phyloP scores from a whole-genome alignment of 1,284 basidiomycete genomes.

The Kalmanozyma brasiliensis region DNA sequence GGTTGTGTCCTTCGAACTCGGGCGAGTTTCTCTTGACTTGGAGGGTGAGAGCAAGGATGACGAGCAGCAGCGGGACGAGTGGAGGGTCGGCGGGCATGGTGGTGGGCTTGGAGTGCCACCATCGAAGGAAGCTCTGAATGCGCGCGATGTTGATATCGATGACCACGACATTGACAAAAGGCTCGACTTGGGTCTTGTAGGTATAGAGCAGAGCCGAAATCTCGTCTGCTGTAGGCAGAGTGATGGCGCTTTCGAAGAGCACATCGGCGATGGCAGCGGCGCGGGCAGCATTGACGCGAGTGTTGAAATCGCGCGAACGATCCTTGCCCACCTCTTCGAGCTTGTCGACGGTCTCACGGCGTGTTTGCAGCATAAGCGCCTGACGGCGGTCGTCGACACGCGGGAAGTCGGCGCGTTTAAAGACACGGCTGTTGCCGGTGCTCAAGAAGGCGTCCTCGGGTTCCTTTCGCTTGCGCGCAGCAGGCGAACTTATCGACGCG shows the following conservation, averaged over 20 bases:
- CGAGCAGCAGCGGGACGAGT: conserved; percentile 57
- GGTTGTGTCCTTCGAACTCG: conserved; percentile 32
- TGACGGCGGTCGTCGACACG: conserved; percentile 41
- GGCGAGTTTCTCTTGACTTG: conserved; percentile 52
- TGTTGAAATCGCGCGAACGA: conserved; percentile 47
- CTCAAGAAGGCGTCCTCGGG: conserved; percentile 15
- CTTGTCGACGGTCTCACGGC: conserved; percentile 45
- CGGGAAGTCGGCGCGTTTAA: conserved; percentile 41
- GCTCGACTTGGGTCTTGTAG: conserved; percentile 55
- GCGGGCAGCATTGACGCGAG: conserved; percentile 56
- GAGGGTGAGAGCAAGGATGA: conserved; percentile 56
- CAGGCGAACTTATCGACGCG: conserved; percentile 41
- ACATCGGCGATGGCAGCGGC: conserved; percentile 57
- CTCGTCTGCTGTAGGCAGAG: conserved; percentile 47
- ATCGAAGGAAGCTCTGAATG: conserved; percentile 54
- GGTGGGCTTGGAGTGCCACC: conserved; percentile 60
- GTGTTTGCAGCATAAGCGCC: conserved; percentile 35
- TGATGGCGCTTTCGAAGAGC: conserved; percentile 46
- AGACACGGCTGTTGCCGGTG: conserved; percentile 23
- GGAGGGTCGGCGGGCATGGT: conserved; percentile 60
- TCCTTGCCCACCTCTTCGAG: conserved; percentile 45
- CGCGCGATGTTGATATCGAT: conserved; percentile 58
- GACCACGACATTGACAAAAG: conserved; percentile 51
- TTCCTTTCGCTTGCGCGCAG: conserved; percentile 49
- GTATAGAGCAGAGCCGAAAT: conserved; percentile 51